Conservation (phyloP, 2,329 filamentous ascomycete genomes). For the Neurospora crassa region DNA sequence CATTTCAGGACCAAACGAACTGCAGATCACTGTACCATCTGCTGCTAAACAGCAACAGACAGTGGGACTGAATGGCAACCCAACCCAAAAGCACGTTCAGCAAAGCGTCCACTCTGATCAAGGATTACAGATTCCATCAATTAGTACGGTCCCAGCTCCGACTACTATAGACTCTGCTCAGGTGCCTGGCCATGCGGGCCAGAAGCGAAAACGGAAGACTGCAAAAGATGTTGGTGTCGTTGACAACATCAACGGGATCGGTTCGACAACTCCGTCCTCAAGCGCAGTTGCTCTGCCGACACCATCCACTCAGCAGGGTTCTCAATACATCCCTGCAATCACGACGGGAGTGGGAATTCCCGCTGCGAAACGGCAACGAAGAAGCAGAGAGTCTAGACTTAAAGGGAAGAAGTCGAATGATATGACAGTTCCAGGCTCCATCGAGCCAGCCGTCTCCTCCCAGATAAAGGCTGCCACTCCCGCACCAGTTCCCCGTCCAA, state of each 20-base stretch:
- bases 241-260: slow-evolving; percentile 5
- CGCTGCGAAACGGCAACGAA: slow-evolving; percentile 29
- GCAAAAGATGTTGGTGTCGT: slow-evolving; percentile 11
- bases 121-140: not conserved
- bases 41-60: not conserved
- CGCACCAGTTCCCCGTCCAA: not conserved
- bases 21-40: not conserved
- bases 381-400: slow-evolving; percentile 22
- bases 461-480: not conserved
- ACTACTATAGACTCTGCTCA: slow-evolving; percentile 5
- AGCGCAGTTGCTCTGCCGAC: not conserved
- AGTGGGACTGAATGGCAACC: not conserved
- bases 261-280: slow-evolving; percentile 4
- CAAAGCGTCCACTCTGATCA: not conserved
- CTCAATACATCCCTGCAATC: not conserved
- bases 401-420: slow-evolving; percentile 14
- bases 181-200: slow-evolving; percentile 5
- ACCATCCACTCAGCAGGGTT: not conserved
- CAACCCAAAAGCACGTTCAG: not conserved
- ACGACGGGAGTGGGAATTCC: slow-evolving; percentile 17
- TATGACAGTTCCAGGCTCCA: slow-evolving; percentile 4
- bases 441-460: not conserved
- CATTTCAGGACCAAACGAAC: not conserved
- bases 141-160: not conserved
- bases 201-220: slow-evolving; percentile 24